A percentile compares a stretch with the other conserved stretches of the same genome.
Evolutionary conservation across 2,329 filamentous ascomycete genomes (phyloP).

Genomic region (Uncinocarpus reesii): DNA sequence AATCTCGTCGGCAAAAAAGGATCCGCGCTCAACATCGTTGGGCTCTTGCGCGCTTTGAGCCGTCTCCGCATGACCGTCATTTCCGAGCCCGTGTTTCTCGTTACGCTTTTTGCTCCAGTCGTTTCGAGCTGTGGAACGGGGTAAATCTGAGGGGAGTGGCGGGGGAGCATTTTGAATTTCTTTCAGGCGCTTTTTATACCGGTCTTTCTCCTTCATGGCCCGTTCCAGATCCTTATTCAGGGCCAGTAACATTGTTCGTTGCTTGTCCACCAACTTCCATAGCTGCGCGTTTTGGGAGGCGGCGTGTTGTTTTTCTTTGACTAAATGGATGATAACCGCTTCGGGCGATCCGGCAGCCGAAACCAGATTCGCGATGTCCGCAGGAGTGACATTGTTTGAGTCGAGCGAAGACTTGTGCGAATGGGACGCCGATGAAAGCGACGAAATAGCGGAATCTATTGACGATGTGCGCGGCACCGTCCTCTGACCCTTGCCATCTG

Average conservation of each 20-base stretch:
- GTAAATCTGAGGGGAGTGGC: slow-evolving; percentile 5
- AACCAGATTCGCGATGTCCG: slow-evolving; percentile 70
- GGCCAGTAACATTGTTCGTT: slow-evolving; percentile 83
- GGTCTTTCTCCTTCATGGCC: slow-evolving; percentile 85
- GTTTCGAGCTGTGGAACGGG: neutral
- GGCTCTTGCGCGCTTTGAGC: neutral
- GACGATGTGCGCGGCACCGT: slow-evolving; percentile 63
- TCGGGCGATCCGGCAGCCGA: slow-evolving; percentile 79
- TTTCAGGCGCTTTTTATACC: slow-evolving; percentile 82
- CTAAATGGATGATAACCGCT: slow-evolving; percentile 72
- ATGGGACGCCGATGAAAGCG: slow-evolving; percentile 52
- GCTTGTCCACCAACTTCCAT: slow-evolving; percentile 94
- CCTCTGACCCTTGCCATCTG: slow-evolving; percentile 17
- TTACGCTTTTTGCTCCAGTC: neutral
- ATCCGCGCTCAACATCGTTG: neutral
- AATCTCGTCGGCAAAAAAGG: neutral
- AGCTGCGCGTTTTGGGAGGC: slow-evolving; percentile 83
- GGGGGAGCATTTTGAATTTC: slow-evolving; percentile 44
- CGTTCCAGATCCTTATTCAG: slow-evolving; percentile 91
- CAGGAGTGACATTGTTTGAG: slow-evolving; percentile 45
- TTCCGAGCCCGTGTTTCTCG: neutral
- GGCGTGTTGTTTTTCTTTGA: slow-evolving; percentile 85
- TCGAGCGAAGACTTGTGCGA: slow-evolving; percentile 51
- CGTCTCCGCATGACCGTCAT: neutral
- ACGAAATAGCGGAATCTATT: slow-evolving; percentile 86